Evolutionary conservation across 2,329 filamentous ascomycete genomes (phyloP).

Genomic region (Colletotrichum ledebouriae): DNA sequence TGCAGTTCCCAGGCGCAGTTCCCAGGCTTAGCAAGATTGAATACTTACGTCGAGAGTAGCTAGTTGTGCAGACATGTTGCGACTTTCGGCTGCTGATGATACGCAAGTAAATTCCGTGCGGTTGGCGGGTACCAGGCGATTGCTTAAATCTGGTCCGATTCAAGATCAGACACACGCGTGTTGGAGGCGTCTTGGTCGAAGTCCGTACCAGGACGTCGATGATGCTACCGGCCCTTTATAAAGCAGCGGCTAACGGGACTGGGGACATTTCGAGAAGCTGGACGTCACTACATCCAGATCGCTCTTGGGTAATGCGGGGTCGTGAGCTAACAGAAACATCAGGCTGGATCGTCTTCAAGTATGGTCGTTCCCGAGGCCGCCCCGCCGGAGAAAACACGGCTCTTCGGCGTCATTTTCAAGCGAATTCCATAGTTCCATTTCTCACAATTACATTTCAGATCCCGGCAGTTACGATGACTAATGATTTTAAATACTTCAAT

Average conservation of each 20-base stretch:
- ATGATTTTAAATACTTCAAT: neutral
- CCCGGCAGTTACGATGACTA: conserved; percentile 20
- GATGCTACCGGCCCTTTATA: conserved; percentile 5
- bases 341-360: conserved; percentile 18
- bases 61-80: conserved; percentile 29
- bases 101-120: too few species aligned
- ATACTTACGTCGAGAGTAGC: conserved; percentile 55
- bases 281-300: conserved; percentile 35
- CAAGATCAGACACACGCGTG: neutral
- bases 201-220: neutral
- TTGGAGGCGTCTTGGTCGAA: neutral
- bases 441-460: neutral
- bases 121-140: too few species aligned
- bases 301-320: conserved; percentile 31
- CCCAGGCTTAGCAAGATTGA: neutral
- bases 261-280: conserved; percentile 8
- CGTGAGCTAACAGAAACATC: conserved; percentile 35
- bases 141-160: neutral
- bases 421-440: neutral
- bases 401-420: conserved; percentile 27
- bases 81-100: neutral
- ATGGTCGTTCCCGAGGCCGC: conserved; percentile 22
- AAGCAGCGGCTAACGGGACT: neutral
- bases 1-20: neutral
- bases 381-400: conserved; percentile 40